Evolutionary conservation across 768 basidiomycete genomes (phyloP), one percentile per base, ranked within the genome.

Genomic region (Suillus spraguei): DNA sequence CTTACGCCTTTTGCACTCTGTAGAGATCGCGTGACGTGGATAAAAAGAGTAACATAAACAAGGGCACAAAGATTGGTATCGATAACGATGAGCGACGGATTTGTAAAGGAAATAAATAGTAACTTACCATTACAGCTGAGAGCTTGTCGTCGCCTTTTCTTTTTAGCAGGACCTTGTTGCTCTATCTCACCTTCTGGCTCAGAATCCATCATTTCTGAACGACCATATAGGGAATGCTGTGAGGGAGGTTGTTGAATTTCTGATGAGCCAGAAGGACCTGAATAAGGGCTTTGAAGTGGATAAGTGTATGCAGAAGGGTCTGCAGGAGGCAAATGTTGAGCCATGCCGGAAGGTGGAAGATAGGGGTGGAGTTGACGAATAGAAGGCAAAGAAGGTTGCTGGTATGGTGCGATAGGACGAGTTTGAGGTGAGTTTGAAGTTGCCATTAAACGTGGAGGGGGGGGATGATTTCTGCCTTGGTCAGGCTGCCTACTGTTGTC

Each of bases 1-100:
- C 81, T 94, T 94, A 49, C 92, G 84, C 69, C 92, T 79, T 75
- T 94, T 94, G 75, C 92, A 94, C 74, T 93, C 92, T 92, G 71
- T 55, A 61, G 49, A 60, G 60, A 58, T 49, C 63, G 63, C 49
- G 66, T 64, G 63, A 61, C 54, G 60, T 44, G 42, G 65, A 55
- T 55, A 47, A 60, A 58, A 60, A 68, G 28, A 64, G 60, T 60
- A 36, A 62, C 11, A 61, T 59, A 52, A 49, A 47, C 55, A 41
- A 58, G 35, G 65, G 66, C 68, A 65, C 63, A 68, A 74, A 68
- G 68, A 65, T 68, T 64, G 54, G 69, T 41, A 60, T 39, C 61
- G 61, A 69, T 61, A 44, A 59, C 55, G 66, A 74, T 65, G 64
- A 64, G 65, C 61, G 59, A 68, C 66, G 70, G 64, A 70, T 68